Percentiles rank a stretch among this genome's conserved stretches.
Conservation (phyloP, 1,139 yeast species). For the Yamadazyma trypodendri region DNA sequence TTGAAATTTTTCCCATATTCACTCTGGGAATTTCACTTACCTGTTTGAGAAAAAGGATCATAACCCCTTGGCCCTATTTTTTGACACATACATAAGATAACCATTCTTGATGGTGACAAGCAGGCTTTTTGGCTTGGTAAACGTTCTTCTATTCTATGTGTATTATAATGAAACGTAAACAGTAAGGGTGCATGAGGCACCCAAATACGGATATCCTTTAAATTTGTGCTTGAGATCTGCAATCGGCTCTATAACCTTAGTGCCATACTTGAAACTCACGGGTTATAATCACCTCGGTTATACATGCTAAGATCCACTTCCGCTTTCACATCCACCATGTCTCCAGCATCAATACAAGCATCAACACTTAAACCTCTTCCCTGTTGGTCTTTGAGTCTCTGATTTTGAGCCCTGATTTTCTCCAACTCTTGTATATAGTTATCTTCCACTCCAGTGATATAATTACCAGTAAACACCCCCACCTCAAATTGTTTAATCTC, state of each 20-base stretch:
- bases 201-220: not conserved
- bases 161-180: no score
- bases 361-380: slow-evolving; percentile 41
- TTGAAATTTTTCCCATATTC: not conserved
- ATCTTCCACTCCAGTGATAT: slow-evolving; percentile 89
- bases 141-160: no score
- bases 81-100: not conserved
- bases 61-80: not conserved
- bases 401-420: slow-evolving; percentile 77
- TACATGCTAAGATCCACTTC: slow-evolving; percentile 89
- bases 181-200: no score
- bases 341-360: slow-evolving; percentile 46
- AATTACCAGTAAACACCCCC: slow-evolving; percentile 95
- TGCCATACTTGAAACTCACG: slow-evolving; percentile 1
- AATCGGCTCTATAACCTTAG: not conserved
- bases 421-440: slow-evolving; percentile 81
- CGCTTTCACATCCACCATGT: slow-evolving; percentile 69
- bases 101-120: not conserved
- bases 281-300: slow-evolving; percentile 74
- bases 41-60: not conserved
- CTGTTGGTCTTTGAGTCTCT: slow-evolving; percentile 50
- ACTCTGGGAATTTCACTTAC: slow-evolving; percentile 1
- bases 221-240: no score
- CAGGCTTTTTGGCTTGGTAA: no score
- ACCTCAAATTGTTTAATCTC: slow-evolving; percentile 70